These are phyloP conservation scores for Kuraishia hungarica DNA, from an alignment of 805 yeast species.

Conservation along the genomic window DNA sequence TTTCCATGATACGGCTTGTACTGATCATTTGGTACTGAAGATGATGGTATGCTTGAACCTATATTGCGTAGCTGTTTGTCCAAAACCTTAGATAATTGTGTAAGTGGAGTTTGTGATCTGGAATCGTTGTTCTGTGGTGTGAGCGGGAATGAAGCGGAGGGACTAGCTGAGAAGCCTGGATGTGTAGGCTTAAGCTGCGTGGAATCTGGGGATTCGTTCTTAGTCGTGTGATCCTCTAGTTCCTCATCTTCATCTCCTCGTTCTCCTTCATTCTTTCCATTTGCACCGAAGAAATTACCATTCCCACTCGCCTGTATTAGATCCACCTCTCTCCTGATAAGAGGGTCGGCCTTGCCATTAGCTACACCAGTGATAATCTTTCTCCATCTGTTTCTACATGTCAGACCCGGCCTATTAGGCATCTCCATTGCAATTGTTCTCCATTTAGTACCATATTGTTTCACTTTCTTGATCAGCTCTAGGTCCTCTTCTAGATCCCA, in stretches of 20 bases:
- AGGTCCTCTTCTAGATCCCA: slow-evolving; percentile 81
- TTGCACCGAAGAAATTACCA: slow-evolving; percentile 2
- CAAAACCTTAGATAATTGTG: slow-evolving; percentile 5
- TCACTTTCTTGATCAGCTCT: slow-evolving; percentile 56
- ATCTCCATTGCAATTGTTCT: slow-evolving; percentile 65
- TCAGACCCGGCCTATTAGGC: slow-evolving; percentile 75
- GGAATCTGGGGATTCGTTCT: background rate
- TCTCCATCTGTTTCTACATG: slow-evolving; percentile 91
- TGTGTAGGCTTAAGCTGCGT: background rate
- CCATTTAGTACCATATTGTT: slow-evolving; percentile 81
- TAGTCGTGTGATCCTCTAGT: background rate
- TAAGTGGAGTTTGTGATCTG: slow-evolving; percentile 5
- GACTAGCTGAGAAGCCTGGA: background rate
- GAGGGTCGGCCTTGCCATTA: slow-evolving; percentile 49
- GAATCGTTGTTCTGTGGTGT: background rate
- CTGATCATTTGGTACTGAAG: background rate
- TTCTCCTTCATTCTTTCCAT: background rate
- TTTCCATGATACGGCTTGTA: background rate
- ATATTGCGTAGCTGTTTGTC: background rate
- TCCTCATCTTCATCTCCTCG: background rate
- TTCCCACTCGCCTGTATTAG: slow-evolving; percentile 25
- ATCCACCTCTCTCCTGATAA: slow-evolving; percentile 52
- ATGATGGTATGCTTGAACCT: background rate
- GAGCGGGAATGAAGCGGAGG: background rate
- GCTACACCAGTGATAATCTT: slow-evolving; percentile 72